phyloP scores from a whole-genome alignment of 2,329 filamentous ascomycete species.

The Arthrinium phaeospermum region DNA sequence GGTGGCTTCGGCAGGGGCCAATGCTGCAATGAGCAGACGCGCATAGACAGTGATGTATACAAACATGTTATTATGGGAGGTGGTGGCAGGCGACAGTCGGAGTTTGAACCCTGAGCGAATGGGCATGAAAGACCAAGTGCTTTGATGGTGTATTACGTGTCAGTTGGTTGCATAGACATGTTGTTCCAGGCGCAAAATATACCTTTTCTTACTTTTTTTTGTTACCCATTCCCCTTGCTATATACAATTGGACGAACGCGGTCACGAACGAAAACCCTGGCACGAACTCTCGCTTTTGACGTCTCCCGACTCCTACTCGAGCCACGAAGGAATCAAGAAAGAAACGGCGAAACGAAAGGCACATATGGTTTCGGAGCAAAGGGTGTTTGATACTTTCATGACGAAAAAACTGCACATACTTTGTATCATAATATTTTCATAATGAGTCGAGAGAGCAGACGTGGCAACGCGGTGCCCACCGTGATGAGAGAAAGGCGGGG shows the following conservation, averaged over 20 bases:
- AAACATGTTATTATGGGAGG: neutral
- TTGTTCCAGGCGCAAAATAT: constrained; percentile 15
- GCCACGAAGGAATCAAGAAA: constrained; percentile 13
- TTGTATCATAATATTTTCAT: constrained; percentile 16
- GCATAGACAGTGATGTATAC: constrained; percentile 28
- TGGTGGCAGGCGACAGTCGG: neutral
- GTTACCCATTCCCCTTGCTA: constrained; percentile 1
- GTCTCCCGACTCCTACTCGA: neutral
- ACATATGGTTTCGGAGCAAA: constrained; percentile 14
- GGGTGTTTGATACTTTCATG: constrained; percentile 12
- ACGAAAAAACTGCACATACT: constrained; percentile 16
- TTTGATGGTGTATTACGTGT: constrained; percentile 13
- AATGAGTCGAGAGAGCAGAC: constrained; percentile 3
- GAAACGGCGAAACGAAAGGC: neutral
- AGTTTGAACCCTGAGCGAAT: neutral
- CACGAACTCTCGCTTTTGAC: constrained; percentile 1
- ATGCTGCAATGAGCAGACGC: constrained; percentile 63
- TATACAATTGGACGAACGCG: constrained; percentile 19
- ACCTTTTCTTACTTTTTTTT: constrained; percentile 15
- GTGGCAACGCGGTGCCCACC: neutral
- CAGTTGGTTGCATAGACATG: constrained; percentile 13
- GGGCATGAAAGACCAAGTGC: neutral
- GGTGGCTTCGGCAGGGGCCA: constrained; percentile 54
- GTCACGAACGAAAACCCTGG: constrained; percentile 5
- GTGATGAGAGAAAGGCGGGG: neutral